Base-by-base conservation (phyloP, 2,329 filamentous ascomycete genomes). In the Xylaria hypoxylon region DNA sequence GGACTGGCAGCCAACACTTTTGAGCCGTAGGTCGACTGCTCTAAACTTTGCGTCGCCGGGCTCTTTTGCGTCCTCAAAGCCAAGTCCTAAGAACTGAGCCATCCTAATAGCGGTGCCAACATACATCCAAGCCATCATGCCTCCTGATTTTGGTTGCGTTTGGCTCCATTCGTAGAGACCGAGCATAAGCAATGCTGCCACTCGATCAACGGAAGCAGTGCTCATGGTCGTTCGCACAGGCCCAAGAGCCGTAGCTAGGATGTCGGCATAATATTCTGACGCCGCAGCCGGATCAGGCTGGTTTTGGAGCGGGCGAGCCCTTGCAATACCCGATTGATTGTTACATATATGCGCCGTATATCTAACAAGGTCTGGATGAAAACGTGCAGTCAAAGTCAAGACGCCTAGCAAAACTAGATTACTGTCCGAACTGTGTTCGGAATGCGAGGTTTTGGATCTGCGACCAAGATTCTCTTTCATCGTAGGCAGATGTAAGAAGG, bases 131-230 rank as follows among this genome's bases (percentile, higher is more conserved):
- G 89, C 89, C 45, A 85, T 85, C 22, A 85, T 77, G 1, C 89
- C 89, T 68, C 81, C 82, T 1, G 76, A 74, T 55, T 79, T 79
- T 4, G 79, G 79, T 5, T 84, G 80, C 8, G 85, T 84, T 75
- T 89, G 89, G 11, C 87, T 88, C 90, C 90, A 92, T 69, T 92
- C 89, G 68, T 92, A 91, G 11, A 92, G 80, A 1, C 86, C 88
- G 7, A 93, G 81, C 89, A 93, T 92, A 10, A 93, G 81, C 51
- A 89, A 84, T 0, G 89, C 88, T 70, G 92, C 90, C 0, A 89
- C 87, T 17, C 87, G 84, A 66, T 91, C 87, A 3, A 92, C 80
- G 1, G 86, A 87, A 4, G 86, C 84, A 10, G 77, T 78, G 13
- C 82, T 82, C 71, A 87, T 83, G 53, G 79, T 81, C 53, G 77